Percentiles rank a stretch among this genome's conserved stretches.
These are phyloP conservation scores for Peziza echinospora DNA, from an alignment of 495 filamentous ascomycete species.

Conservation along the genomic window DNA sequence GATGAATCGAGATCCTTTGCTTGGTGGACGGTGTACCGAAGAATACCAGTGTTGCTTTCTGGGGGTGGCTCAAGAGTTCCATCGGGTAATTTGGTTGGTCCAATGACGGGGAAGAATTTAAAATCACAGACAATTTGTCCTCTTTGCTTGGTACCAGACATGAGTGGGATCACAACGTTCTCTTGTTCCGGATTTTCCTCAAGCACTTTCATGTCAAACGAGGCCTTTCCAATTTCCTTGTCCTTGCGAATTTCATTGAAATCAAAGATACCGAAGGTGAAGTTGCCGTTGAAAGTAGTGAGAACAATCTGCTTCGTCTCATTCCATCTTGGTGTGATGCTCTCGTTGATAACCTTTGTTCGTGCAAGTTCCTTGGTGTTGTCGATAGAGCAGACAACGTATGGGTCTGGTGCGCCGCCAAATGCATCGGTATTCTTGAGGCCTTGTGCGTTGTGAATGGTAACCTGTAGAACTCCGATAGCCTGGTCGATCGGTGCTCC, in stretches of 20 bases:
- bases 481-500: conserved; percentile 85
- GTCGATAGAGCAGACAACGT: conserved; percentile 71
- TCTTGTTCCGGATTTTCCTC: conserved; percentile 57
- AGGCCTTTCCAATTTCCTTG: conserved; percentile 74
- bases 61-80: conserved; percentile 61
- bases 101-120: conserved; percentile 84
- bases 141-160: conserved; percentile 60
- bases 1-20: conserved; percentile 83
- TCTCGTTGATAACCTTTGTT: conserved; percentile 75
- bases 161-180: conserved; percentile 64
- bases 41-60: conserved; percentile 79
- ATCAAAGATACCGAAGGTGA: conserved; percentile 69
- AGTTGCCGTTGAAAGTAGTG: conserved; percentile 62
- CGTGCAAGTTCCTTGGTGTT: conserved; percentile 53
- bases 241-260: conserved; percentile 93
- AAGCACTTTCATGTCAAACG: conserved; percentile 62
- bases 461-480: conserved; percentile 81
- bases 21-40: conserved; percentile 78
- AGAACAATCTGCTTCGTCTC: conserved; percentile 91
- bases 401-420: conserved; percentile 81
- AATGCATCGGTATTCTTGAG: conserved; percentile 92
- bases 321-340: conserved; percentile 74
- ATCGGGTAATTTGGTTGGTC: conserved; percentile 45
- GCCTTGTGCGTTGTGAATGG: conserved; percentile 70
- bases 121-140: conserved; percentile 64